phyloP scores from a whole-genome alignment of 352 stramenopile species.

The Phytophthora chlamydospora region DNA sequence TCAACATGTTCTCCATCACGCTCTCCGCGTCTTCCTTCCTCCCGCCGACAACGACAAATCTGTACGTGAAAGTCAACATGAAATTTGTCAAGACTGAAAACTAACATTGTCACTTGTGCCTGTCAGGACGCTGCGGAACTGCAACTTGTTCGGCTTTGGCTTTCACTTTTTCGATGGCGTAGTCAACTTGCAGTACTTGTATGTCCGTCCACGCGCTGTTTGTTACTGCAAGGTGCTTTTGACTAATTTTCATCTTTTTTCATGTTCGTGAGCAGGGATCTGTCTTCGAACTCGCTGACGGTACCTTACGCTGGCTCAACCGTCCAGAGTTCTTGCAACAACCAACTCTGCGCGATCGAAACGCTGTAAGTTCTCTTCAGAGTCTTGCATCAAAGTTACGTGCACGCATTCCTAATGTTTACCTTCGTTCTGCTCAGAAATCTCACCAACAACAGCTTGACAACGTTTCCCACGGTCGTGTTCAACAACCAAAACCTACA shows the following conservation, averaged over 20 bases:
- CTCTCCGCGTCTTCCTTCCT: constrained; percentile 33
- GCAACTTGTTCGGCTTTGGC: constrained; percentile 43
- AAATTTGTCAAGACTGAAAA: not conserved
- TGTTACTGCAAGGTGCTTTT: too few relatives aligned
- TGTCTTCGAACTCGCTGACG: constrained; percentile 48
- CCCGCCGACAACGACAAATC: constrained; percentile 29
- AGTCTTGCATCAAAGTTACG: not conserved
- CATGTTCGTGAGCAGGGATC: constrained; percentile 29
- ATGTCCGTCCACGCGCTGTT: constrained; percentile 18
- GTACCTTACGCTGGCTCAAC: constrained; percentile 40
- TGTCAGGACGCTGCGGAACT: constrained; percentile 48
- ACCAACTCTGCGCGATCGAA: constrained; percentile 32
- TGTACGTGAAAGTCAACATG: constrained; percentile 22
- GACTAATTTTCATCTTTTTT: not conserved
- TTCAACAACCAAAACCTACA: constrained; percentile 41
- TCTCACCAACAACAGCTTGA: constrained; percentile 41
- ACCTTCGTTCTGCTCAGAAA: constrained; percentile 22
- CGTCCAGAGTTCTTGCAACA: constrained; percentile 22
- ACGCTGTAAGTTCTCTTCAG: constrained; percentile 30
- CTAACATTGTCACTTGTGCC: not conserved
- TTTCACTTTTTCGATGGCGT: constrained; percentile 44
- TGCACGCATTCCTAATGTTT: not conserved
- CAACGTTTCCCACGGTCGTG: constrained; percentile 34
- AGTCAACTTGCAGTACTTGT: constrained; percentile 39
- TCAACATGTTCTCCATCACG: constrained; percentile 41